phyloP scores from a whole-genome alignment of 768 basidiomycete species.

The Aureoboletus auriporus region DNA sequence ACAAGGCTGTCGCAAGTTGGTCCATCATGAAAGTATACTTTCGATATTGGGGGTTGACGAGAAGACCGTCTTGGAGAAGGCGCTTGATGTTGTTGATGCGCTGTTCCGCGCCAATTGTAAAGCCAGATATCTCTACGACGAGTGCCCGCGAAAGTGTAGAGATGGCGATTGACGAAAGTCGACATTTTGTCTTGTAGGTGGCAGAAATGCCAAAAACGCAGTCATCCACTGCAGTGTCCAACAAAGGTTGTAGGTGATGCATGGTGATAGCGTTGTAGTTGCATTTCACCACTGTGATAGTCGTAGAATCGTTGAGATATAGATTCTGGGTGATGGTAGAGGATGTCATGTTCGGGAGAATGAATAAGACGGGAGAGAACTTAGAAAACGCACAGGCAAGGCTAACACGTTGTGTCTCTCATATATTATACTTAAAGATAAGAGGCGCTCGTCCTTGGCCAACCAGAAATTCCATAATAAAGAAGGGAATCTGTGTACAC shows the following conservation, averaged over 20 bases:
- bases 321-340: conserved; percentile 32
- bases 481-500: neutral
- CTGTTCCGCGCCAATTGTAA: conserved; percentile 1
- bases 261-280: conserved; percentile 24
- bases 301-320: conserved; percentile 22
- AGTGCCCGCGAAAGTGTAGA: conserved; percentile 34
- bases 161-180: conserved; percentile 37
- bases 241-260: conserved; percentile 26
- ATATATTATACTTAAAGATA: conserved; percentile 4
- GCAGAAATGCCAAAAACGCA: conserved; percentile 41
- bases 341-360: conserved; percentile 6
- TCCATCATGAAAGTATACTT: conserved; percentile 49
- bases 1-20: conserved; percentile 36
- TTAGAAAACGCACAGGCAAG: conserved; percentile 1
- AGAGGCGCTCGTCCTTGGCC: neutral
- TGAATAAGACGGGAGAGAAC: neutral
- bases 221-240: conserved; percentile 16
- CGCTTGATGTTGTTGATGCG: conserved; percentile 8
- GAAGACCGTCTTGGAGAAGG: conserved; percentile 30
- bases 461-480: neutral
- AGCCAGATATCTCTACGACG: conserved; percentile 28
- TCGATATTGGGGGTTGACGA: conserved; percentile 23
- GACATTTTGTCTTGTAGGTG: conserved; percentile 33
- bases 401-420: neutral
- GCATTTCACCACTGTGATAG: conserved; percentile 27